Conservation (phyloP, 768 basidiomycete genomes). For the Hemileccinum rubropunctum region DNA sequence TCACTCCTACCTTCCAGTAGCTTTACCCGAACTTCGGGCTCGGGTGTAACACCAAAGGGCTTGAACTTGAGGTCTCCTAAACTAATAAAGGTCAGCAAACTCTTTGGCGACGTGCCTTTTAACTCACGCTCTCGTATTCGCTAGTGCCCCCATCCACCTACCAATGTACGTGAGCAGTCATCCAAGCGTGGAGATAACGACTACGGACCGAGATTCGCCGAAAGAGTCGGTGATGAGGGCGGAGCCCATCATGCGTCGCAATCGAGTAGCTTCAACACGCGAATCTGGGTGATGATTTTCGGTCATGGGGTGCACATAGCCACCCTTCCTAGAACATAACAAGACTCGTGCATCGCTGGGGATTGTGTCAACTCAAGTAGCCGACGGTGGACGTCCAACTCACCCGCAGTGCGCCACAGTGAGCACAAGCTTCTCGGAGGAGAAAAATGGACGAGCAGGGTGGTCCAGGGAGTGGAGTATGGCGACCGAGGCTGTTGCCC, state of each 20-base stretch:
- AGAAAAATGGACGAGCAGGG: slow-evolving; percentile 80
- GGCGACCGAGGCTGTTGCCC: slow-evolving; percentile 89
- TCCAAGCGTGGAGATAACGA: background rate
- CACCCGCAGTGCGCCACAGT: slow-evolving; percentile 94
- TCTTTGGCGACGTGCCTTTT: background rate
- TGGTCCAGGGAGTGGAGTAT: slow-evolving; percentile 88
- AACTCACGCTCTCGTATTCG: slow-evolving; percentile 83
- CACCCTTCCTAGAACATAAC: slow-evolving; percentile 70
- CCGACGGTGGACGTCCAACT: slow-evolving; percentile 19
- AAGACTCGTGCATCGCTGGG: slow-evolving; percentile 86
- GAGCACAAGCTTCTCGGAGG: slow-evolving; percentile 67
- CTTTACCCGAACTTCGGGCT: slow-evolving; percentile 81
- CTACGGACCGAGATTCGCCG: slow-evolving; percentile 77
- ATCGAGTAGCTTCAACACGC: slow-evolving; percentile 75
- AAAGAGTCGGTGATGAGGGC: slow-evolving; percentile 91
- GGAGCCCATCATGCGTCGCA: slow-evolving; percentile 88
- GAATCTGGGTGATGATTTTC: slow-evolving; percentile 96
- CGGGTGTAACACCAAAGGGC: slow-evolving; percentile 87
- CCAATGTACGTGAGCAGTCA: background rate
- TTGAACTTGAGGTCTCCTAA: slow-evolving; percentile 90
- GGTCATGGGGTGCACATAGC: slow-evolving; percentile 80
- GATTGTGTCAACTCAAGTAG: slow-evolving; percentile 9
- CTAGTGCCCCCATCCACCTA: slow-evolving; percentile 94
- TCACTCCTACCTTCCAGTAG: slow-evolving; percentile 62
- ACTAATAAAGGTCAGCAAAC: slow-evolving; percentile 37